These are phyloP conservation scores for Quercus glauca DNA, from an alignment of 306 rosid species.

Conservation along the genomic window DNA sequence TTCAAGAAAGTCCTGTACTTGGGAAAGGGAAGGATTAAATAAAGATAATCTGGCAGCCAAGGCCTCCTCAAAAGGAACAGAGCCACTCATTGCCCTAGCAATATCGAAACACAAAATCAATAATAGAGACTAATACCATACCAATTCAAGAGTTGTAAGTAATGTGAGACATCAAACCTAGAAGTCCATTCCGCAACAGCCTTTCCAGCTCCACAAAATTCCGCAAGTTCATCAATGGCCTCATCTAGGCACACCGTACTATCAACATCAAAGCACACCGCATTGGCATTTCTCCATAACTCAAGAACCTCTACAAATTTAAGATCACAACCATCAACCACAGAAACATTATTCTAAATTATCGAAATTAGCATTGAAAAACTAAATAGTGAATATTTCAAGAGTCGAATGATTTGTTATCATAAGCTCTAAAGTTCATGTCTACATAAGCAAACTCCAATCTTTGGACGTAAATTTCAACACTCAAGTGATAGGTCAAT, in stretches of 20 bases:
- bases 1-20: slow-evolving; percentile 73
- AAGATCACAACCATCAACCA: background rate
- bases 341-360: background rate
- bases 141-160: slow-evolving; percentile 1
- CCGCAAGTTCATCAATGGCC: slow-evolving; percentile 93
- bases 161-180: slow-evolving; percentile 37
- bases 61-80: slow-evolving; percentile 94
- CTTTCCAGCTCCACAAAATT: slow-evolving; percentile 93
- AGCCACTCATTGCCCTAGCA: slow-evolving; percentile 92
- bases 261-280: slow-evolving; percentile 60
- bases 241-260: slow-evolving; percentile 80
- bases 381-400: background rate
- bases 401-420: background rate
- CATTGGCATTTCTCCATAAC: slow-evolving; percentile 56
- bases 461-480: background rate
- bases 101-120: slow-evolving; percentile 25
- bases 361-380: background rate
- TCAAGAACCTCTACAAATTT: slow-evolving; percentile 44
- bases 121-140: slow-evolving; percentile 5
- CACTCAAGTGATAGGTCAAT: background rate
- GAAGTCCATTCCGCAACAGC: slow-evolving; percentile 98
- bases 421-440: background rate
- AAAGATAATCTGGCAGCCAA: slow-evolving; percentile 86
- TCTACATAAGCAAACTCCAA: background rate
- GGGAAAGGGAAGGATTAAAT: slow-evolving; percentile 80